phyloP scores from a whole-genome alignment of 1,284 basidiomycete genomes.

The Fomes fomentarius region DNA sequence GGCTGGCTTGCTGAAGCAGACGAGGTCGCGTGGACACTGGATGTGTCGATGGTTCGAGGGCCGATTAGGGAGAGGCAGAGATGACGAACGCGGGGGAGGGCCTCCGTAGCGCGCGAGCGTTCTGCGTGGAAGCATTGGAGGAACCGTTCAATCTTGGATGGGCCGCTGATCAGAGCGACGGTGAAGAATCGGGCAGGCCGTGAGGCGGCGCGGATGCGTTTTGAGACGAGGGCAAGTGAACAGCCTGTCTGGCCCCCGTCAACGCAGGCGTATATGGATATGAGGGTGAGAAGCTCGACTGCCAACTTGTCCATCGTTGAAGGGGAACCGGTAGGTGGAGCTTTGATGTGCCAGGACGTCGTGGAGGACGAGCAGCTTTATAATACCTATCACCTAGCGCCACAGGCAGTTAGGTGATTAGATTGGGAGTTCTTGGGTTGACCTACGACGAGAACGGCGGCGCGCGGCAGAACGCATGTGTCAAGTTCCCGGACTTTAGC shows the following conservation, averaged over 20 bases:
- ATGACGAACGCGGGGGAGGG: conserved; percentile 21
- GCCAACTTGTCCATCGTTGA: conserved; percentile 18
- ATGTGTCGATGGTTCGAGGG: not conserved
- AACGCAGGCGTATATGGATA: conserved; percentile 20
- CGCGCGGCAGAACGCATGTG: too few relatives aligned
- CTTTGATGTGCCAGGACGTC: too few relatives aligned
- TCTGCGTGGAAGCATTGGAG: conserved; percentile 17
- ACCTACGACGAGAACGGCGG: too few relatives aligned
- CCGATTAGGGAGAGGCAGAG: conserved; percentile 24
- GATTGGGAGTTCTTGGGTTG: too few relatives aligned
- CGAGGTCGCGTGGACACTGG: not conserved
- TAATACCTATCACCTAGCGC: too few relatives aligned
- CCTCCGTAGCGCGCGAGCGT: conserved; percentile 12
- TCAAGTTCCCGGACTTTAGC: too few relatives aligned
- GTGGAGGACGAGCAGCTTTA: too few relatives aligned
- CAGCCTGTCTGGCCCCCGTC: conserved; percentile 22
- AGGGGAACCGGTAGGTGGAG: too few relatives aligned
- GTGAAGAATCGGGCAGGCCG: conserved; percentile 23
- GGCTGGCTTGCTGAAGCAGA: conserved; percentile 1
- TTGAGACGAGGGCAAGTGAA: conserved; percentile 19
- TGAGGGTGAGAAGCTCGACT: conserved; percentile 22
- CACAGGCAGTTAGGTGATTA: too few relatives aligned
- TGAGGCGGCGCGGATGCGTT: conserved; percentile 19
- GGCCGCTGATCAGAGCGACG: conserved; percentile 17
- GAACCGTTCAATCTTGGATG: conserved; percentile 18